phyloP scores from a whole-genome alignment of 768 basidiomycete species.

The Zangia roseola region DNA sequence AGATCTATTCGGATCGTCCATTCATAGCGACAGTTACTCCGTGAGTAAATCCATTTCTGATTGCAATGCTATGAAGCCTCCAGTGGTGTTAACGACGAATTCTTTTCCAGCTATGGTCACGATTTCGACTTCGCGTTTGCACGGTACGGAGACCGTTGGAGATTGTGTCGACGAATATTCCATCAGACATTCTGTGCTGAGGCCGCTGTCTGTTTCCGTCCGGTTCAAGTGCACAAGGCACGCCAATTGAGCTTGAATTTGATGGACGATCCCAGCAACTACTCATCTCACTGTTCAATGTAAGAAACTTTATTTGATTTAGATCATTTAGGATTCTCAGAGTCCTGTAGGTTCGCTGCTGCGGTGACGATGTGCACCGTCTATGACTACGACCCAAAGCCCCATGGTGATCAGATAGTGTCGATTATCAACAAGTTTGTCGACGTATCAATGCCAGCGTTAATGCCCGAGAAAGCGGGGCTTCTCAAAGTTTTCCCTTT shows the following conservation, averaged over 20 bases:
- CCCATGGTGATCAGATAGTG: constrained; percentile 16
- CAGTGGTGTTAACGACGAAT: background rate
- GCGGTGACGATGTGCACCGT: constrained; percentile 25
- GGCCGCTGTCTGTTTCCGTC: constrained; percentile 1
- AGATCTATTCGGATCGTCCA: constrained; percentile 53
- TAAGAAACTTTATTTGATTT: background rate
- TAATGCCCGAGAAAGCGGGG: constrained; percentile 13
- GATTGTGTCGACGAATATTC: constrained; percentile 16
- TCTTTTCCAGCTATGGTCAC: constrained; percentile 15
- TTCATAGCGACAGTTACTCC: constrained; percentile 14
- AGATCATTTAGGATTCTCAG: background rate
- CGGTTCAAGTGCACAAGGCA: constrained; percentile 8
- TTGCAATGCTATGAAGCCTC: background rate
- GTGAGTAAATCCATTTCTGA: constrained; percentile 9
- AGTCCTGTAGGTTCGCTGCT: constrained; percentile 28
- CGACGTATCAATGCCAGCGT: constrained; percentile 1
- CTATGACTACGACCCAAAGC: constrained; percentile 22
- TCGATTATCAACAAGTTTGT: constrained; percentile 9
- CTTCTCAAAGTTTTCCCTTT: constrained; percentile 17
- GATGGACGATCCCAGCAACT: constrained; percentile 3
- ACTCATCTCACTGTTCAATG: constrained; percentile 11
- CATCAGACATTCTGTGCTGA: constrained; percentile 11
- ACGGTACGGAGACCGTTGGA: constrained; percentile 12
- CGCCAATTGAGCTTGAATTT: constrained; percentile 5
- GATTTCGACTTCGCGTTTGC: constrained; percentile 7